Percentiles rank a stretch among this genome's conserved stretches.
phyloP scores from a whole-genome alignment of 768 basidiomycete species.

The Jaapia argillacea region DNA sequence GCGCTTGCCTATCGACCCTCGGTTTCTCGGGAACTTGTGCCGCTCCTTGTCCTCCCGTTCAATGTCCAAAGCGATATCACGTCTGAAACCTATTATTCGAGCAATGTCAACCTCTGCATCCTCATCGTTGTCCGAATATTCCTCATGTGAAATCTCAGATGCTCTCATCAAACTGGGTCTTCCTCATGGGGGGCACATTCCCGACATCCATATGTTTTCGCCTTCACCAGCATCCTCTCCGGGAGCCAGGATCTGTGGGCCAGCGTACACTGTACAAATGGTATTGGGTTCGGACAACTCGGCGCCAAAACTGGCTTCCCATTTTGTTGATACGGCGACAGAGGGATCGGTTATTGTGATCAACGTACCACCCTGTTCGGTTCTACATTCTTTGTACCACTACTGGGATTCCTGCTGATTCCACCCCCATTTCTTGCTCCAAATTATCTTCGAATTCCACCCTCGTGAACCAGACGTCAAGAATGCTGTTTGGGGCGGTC shows the following conservation, averaged over 20 bases:
- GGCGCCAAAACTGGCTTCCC: constrained; percentile 54
- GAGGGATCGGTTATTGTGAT: constrained; percentile 63
- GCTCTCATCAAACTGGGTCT: constrained; percentile 74
- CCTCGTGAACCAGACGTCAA: constrained; percentile 38
- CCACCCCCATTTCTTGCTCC: neutral
- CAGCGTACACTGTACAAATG: constrained; percentile 86
- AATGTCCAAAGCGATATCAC: neutral
- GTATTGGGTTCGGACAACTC: constrained; percentile 45
- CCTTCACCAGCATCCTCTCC: constrained; percentile 24
- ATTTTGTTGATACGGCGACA: constrained; percentile 77
- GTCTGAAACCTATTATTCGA: constrained; percentile 6
- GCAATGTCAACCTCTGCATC: constrained; percentile 13
- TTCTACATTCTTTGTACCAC: too few species aligned
- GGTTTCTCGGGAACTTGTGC: neutral
- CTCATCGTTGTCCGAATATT: constrained; percentile 27
- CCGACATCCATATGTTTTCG: constrained; percentile 59
- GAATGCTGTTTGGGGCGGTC: constrained; percentile 87
- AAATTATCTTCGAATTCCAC: neutral
- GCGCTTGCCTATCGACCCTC: neutral
- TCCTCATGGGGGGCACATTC: constrained; percentile 68
- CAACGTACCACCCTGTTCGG: constrained; percentile 60
- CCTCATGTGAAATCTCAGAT: constrained; percentile 83
- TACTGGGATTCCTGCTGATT: constrained; percentile 8
- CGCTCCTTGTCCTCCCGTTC: neutral
- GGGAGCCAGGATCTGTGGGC: constrained; percentile 50